Evolutionary conservation across 805 yeast species (phyloP).

Genomic region (Barnettozyma sp.): DNA sequence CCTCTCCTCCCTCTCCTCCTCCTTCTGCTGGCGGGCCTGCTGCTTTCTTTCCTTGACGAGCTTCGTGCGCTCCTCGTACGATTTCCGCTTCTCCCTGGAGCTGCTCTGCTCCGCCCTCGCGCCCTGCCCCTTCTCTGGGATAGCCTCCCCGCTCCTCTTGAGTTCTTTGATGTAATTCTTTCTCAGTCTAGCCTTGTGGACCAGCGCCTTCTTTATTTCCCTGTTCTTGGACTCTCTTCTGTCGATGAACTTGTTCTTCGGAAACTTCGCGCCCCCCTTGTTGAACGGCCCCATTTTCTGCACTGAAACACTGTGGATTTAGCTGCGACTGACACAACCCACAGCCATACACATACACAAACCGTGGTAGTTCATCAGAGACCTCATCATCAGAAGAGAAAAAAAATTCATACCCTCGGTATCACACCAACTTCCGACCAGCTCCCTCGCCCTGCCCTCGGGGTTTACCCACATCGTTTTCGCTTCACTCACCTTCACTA

Average conservation of each 20-base stretch:
- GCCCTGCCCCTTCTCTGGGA: constrained; percentile 46
- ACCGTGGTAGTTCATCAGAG: no score
- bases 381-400: no score
- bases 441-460: no score
- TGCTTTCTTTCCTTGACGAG: constrained; percentile 31
- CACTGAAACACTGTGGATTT: not conserved
- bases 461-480: no score
- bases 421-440: no score
- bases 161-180: constrained; percentile 74
- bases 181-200: constrained; percentile 74
- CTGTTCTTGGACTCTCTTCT: constrained; percentile 29
- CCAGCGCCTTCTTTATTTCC: constrained; percentile 72
- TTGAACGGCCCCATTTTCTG: constrained; percentile 7
- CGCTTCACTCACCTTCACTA: no score
- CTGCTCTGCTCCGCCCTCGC: no score
- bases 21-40: constrained; percentile 24
- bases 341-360: no score
- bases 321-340: no score
- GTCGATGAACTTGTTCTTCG: constrained; percentile 21
- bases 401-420: no score
- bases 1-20: constrained; percentile 37
- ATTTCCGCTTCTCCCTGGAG: constrained; percentile 23
- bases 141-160: constrained; percentile 58
- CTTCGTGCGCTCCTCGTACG: constrained; percentile 31
- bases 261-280: constrained; percentile 9